A percentile compares a stretch with the other conserved stretches of the same genome.
Conservation (phyloP, 768 basidiomycete genomes). For the Tylopilus sp. region DNA sequence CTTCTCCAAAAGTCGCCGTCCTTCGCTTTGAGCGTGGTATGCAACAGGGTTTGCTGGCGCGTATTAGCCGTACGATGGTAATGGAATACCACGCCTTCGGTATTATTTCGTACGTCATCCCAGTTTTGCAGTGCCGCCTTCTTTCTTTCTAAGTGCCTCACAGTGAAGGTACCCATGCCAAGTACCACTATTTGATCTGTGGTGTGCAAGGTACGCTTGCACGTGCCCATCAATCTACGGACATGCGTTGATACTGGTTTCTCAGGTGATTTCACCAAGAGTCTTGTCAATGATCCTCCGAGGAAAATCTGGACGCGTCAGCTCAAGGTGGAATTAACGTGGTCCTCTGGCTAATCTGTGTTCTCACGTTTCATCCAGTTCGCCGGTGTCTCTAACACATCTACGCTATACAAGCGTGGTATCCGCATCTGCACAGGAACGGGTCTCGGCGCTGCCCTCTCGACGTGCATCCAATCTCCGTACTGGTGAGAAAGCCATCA, state of each 20-base stretch:
- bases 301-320: conserved; percentile 74
- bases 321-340: conserved; percentile 51
- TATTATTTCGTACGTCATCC: conserved; percentile 58
- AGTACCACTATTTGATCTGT: conserved; percentile 78
- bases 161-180: conserved; percentile 69
- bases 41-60: conserved; percentile 76
- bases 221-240: not conserved
- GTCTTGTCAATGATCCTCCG: conserved; percentile 68
- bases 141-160: conserved; percentile 9
- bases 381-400: conserved; percentile 79
- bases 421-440: conserved; percentile 83
- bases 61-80: conserved; percentile 68
- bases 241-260: not conserved
- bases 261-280: conserved; percentile 69
- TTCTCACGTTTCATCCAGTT: conserved; percentile 41
- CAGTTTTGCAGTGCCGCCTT: not conserved
- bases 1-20: conserved; percentile 75
- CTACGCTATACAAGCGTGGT: conserved; percentile 72
- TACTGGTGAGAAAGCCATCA: conserved; percentile 50
- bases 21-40: conserved; percentile 79
- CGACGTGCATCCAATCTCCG: conserved; percentile 74
- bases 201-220: conserved; percentile 60
- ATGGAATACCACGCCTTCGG: conserved; percentile 86
- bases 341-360: not conserved
- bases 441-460: conserved; percentile 75